Conservation (phyloP, 768 basidiomycete genomes). For the Butyriboletus loyo region DNA sequence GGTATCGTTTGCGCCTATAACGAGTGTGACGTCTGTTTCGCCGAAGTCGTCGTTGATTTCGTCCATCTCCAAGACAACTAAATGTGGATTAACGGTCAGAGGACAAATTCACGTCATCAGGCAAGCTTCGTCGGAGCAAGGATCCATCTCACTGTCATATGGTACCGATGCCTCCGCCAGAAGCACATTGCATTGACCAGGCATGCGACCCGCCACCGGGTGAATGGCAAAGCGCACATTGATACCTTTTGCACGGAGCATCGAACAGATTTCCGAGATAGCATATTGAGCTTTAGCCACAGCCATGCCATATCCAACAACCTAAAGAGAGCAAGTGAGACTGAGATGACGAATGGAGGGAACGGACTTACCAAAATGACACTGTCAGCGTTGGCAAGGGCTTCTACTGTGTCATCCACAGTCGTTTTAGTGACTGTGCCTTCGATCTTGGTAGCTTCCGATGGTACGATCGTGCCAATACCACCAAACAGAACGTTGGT, state of each 20-base stretch:
- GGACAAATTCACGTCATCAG: background rate
- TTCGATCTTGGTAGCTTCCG: constrained; percentile 72
- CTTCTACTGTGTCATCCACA: constrained; percentile 79
- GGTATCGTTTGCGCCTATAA: constrained; percentile 91
- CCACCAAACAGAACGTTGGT: constrained; percentile 88
- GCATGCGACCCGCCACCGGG: constrained; percentile 91
- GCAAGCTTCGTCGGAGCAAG: background rate
- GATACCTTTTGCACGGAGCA: constrained; percentile 69
- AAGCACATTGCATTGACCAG: constrained; percentile 90
- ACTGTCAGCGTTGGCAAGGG: constrained; percentile 72
- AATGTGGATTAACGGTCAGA: background rate
- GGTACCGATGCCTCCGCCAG: constrained; percentile 88
- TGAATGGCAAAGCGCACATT: constrained; percentile 87
- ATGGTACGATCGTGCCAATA: constrained; percentile 55
- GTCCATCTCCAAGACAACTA: constrained; percentile 91
- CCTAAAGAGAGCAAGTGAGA: constrained; percentile 36
- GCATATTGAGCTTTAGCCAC: constrained; percentile 88
- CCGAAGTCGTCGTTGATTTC: constrained; percentile 92
- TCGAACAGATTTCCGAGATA: constrained; percentile 68
- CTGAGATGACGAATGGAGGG: background rate
- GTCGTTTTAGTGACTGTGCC: constrained; percentile 75
- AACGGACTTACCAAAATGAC: constrained; percentile 64
- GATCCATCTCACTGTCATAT: constrained; percentile 65
- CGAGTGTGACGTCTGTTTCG: constrained; percentile 86
- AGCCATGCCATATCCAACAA: constrained; percentile 89